Base-by-base conservation (phyloP, 2,329 filamentous ascomycete species). In the Fusarium sp. region DNA sequence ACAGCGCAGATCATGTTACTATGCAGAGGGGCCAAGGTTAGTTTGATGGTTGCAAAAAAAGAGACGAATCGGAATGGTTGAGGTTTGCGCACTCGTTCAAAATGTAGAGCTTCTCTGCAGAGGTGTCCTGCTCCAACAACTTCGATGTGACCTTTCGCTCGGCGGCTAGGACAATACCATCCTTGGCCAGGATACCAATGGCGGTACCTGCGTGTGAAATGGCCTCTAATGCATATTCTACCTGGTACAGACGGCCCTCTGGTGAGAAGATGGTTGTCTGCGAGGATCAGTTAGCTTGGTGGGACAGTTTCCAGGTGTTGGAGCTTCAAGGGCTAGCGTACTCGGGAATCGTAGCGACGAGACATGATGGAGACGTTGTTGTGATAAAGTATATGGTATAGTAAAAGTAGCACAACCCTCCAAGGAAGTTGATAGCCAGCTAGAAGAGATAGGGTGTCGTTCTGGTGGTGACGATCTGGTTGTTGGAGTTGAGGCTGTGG, bases 1-100 rank as follows among this genome's bases (percentile, higher is more conserved):
- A 99, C 95, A 61, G 95, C 95, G 79, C 93, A 97, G 79, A 99
- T 98, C 96, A 99, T 99, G 84, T 99, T 99, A 82, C 94, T 98
- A 67, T 27, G 44, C 6, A 29, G 17, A 36, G 8, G 25, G 7
- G 27, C 6, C 32, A 6, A 19, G 19, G 32, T 71, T 44, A 71
- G 61, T 19, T 13, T 42, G 17, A 4, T n/a, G 17, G 6, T 13
- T 13, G 25, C 33, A 13, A 4, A 9, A 2, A 9, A 9, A 9
- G 10, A 11, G 6, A 15, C 3, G 8, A 5, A 13, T 17, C 7
- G 14, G 8, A 58, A 15, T 47, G n/a, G 6, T 33, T 14, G 27
- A n/a, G 44, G 38, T 9, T 10, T 31, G 73, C 90, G 63, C 83
- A 97, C 94, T 99, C 95, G 72, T 99, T 99, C 72, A 99, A 82